A percentile compares a stretch with the other conserved stretches of the same genome.
phyloP scores from a whole-genome alignment of 352 stramenopile genomes.

The Phytophthora citrophthora region DNA sequence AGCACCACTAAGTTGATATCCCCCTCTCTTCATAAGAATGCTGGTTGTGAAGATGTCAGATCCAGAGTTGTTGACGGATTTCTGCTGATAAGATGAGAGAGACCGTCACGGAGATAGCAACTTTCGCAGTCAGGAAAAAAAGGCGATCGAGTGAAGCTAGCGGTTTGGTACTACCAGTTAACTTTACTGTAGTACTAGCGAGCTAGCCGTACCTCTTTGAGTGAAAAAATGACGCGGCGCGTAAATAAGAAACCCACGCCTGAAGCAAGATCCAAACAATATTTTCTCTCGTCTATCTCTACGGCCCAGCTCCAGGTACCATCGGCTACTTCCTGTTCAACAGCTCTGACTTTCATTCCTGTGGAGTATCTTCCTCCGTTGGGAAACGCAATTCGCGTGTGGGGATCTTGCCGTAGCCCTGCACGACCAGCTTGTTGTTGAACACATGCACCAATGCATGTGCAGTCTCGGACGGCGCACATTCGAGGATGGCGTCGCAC shows the following conservation, averaged over 20 bases:
- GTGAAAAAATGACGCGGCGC: slow-evolving; percentile 30
- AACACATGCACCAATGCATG: slow-evolving; percentile 71
- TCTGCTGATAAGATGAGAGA: slow-evolving; percentile 15
- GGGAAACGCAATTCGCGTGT: slow-evolving; percentile 59
- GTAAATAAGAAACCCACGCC: slow-evolving; percentile 26
- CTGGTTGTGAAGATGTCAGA: slow-evolving; percentile 8
- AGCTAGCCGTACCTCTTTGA: slow-evolving; percentile 13
- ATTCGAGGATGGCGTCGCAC: slow-evolving; percentile 76
- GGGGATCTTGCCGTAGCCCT: slow-evolving; percentile 68
- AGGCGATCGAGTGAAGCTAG: slow-evolving; percentile 14
- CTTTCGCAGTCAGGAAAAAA: slow-evolving; percentile 12
- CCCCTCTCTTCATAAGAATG: slow-evolving; percentile 13
- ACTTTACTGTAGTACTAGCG: slow-evolving; percentile 13
- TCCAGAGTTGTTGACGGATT: background rate
- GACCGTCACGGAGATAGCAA: slow-evolving; percentile 2
- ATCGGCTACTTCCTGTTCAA: slow-evolving; percentile 10
- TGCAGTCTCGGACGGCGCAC: slow-evolving; percentile 55
- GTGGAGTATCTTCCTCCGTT: background rate
- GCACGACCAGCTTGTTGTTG: slow-evolving; percentile 53
- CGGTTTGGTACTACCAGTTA: background rate
- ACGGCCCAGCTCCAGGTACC: background rate
- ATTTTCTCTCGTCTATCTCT: slow-evolving; percentile 10
- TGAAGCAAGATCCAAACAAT: slow-evolving; percentile 34
- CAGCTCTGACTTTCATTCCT: slow-evolving; percentile 2
- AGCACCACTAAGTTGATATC: slow-evolving; percentile 62